Conservation (phyloP, 1,139 yeast species). For the Protomyces gravidus region DNA sequence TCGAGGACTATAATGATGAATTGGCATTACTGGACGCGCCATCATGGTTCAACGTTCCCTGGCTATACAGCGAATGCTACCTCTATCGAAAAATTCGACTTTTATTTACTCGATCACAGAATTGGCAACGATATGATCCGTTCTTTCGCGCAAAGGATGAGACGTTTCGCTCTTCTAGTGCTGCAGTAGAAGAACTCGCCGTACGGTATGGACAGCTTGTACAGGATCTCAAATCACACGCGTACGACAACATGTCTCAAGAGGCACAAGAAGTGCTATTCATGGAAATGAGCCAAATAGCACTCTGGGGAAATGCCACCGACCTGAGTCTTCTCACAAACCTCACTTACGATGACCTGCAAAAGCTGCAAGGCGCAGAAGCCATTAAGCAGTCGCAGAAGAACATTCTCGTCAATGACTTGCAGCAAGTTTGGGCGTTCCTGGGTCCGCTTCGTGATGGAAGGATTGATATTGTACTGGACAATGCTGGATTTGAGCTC, state of each 20-base stretch:
- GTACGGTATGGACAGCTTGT: slow-evolving; percentile 56
- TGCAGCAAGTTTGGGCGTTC: slow-evolving; percentile 60
- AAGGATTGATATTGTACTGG: slow-evolving; percentile 80
- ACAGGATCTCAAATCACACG: slow-evolving; percentile 40
- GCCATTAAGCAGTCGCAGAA: slow-evolving; percentile 79
- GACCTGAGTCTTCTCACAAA: slow-evolving; percentile 85
- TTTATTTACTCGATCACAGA: slow-evolving; percentile 44
- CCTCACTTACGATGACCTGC: slow-evolving; percentile 73
- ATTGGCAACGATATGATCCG: slow-evolving; percentile 64
- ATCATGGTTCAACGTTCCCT: slow-evolving; percentile 84
- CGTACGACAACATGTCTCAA: slow-evolving; percentile 38
- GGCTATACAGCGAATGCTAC: slow-evolving; percentile 85
- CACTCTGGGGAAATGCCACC: slow-evolving; percentile 97
- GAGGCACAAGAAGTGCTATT: slow-evolving; percentile 49
- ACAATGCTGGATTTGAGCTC: slow-evolving; percentile 92
- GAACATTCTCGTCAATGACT: slow-evolving; percentile 75
- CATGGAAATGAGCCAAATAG: slow-evolving; percentile 73
- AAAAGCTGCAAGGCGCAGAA: slow-evolving; percentile 77
- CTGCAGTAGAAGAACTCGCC: slow-evolving; percentile 80
- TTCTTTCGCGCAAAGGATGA: slow-evolving; percentile 65
- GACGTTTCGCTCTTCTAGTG: slow-evolving; percentile 68
- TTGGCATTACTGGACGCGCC: slow-evolving; percentile 45
- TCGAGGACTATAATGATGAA: slow-evolving; percentile 41
- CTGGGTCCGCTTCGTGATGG: slow-evolving; percentile 41
- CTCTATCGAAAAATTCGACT: slow-evolving; percentile 63